phyloP scores from a whole-genome alignment of 352 stramenopile species.

The Pythium insidiosum region DNA sequence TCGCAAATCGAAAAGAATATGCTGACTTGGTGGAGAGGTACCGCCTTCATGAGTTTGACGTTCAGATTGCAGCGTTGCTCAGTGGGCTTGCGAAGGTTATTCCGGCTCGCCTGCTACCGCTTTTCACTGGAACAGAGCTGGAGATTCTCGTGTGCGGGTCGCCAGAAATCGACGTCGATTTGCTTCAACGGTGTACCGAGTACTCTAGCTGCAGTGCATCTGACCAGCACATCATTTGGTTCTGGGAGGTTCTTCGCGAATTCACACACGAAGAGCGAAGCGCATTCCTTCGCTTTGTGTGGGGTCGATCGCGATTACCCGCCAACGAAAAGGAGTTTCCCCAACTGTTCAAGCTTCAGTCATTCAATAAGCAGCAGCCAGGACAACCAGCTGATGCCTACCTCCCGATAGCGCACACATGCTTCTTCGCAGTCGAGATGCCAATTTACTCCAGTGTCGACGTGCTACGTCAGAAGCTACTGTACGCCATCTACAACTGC shows the following conservation, averaged over 20 bases:
- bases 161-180: constrained; percentile 71
- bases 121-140: constrained; percentile 76
- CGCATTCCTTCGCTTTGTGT: constrained; percentile 88
- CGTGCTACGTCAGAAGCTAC: constrained; percentile 67
- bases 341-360: constrained; percentile 90
- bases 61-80: constrained; percentile 32
- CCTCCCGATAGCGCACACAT: constrained; percentile 97
- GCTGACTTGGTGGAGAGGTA: constrained; percentile 75
- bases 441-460: constrained; percentile 88
- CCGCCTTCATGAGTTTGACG: constrained; percentile 73
- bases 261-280: constrained; percentile 83
- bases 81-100: constrained; percentile 72
- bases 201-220: constrained; percentile 72
- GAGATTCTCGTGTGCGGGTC: constrained; percentile 82
- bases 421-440: constrained; percentile 97
- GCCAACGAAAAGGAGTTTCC: constrained; percentile 75
- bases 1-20: constrained; percentile 68
- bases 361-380: constrained; percentile 54
- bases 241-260: constrained; percentile 71
- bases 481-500: constrained; percentile 93
- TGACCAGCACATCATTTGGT: constrained; percentile 80
- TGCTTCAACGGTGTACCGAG: constrained; percentile 79
- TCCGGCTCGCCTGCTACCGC: constrained; percentile 51
- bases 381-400: constrained; percentile 61
- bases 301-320: constrained; percentile 86